A percentile compares a stretch with the other conserved stretches of the same genome.
phyloP scores from a whole-genome alignment of 305 asterid genomes.

The Plantago coronopus region DNA sequence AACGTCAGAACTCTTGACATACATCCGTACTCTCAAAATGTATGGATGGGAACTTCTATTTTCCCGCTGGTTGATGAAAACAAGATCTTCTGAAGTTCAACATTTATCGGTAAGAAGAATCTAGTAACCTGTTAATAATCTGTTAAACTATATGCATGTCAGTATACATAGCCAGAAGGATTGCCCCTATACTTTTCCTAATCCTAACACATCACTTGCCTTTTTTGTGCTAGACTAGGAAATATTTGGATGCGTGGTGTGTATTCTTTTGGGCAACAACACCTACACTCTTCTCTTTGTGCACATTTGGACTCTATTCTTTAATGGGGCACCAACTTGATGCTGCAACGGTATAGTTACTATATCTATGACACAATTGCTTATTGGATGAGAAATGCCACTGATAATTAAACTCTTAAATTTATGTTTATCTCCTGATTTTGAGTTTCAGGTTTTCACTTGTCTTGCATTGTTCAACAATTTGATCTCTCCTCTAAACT shows the following conservation, averaged over 20 bases:
- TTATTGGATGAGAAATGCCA: constrained; percentile 13
- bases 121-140: constrained; percentile 4
- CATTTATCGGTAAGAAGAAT: constrained; percentile 65
- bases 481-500: constrained; percentile 90
- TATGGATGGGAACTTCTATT: constrained; percentile 92
- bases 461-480: constrained; percentile 93
- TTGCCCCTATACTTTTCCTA: constrained; percentile 14
- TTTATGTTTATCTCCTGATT: constrained; percentile 12
- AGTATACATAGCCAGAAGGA: constrained; percentile 8
- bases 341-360: constrained; percentile 88
- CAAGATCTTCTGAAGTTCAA: constrained; percentile 77
- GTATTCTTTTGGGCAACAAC: constrained; percentile 99
- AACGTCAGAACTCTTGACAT: constrained; percentile 70
- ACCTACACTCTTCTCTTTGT: constrained; percentile 94
- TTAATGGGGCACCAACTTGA: constrained; percentile 88
- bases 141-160: not conserved
- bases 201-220: constrained; percentile 12
- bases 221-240: constrained; percentile 57
- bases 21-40: constrained; percentile 91
- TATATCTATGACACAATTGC: constrained; percentile 5
- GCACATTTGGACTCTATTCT: constrained; percentile 89
- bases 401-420: constrained; percentile 2
- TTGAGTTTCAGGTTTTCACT: constrained; percentile 83
- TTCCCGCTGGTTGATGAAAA: constrained; percentile 74
- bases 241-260: constrained; percentile 97